Evolutionary conservation across 2,329 filamentous ascomycete species (phyloP).

Genomic region (Cladosporium velox): DNA sequence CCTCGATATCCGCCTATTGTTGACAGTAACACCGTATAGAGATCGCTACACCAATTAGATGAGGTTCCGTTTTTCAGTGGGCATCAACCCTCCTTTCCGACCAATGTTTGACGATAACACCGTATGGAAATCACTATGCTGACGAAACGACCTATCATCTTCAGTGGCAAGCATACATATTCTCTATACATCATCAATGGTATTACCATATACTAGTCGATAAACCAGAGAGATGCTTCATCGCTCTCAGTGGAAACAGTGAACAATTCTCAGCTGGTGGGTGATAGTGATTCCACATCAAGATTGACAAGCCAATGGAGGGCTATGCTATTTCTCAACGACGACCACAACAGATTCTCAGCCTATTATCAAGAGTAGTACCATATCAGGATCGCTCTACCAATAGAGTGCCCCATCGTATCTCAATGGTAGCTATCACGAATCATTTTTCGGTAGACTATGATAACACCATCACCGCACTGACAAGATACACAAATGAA

Average conservation of each 20-base stretch:
- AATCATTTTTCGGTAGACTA: background rate
- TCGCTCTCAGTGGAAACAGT: no score
- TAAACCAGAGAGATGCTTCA: no score
- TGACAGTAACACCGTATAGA: background rate
- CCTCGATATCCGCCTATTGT: background rate
- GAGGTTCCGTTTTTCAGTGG: background rate
- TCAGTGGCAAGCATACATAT: background rate
- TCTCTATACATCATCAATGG: background rate
- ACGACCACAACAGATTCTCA: no score
- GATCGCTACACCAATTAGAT: background rate
- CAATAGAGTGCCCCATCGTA: background rate
- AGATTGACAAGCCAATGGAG: no score
- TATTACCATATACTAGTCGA: background rate
- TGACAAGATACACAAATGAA: background rate
- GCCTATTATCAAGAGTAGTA: no score
- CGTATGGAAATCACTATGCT: no score
- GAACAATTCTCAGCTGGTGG: no score
- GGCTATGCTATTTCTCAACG: no score
- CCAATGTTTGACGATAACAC: no score
- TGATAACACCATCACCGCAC: background rate
- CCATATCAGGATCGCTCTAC: background rate
- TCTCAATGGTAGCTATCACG: background rate
- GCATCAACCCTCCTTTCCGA: no score
- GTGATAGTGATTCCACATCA: no score
- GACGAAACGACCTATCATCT: no score